Conservation (phyloP, 257 asterid genomes). For the Penstemon newberryi region DNA sequence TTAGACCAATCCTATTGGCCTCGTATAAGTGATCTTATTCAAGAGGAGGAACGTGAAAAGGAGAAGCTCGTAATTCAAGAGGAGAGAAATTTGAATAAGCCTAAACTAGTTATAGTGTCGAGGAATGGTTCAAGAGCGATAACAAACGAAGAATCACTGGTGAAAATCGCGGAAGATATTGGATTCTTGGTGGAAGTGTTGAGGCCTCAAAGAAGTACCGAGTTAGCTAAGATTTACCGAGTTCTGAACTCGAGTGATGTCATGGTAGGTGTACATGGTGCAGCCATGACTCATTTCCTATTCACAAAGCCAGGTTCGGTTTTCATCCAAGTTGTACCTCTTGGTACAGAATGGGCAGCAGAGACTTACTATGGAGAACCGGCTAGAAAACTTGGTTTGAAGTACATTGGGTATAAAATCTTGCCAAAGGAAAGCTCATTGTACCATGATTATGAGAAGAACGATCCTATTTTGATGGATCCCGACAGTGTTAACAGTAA, state of each 20-base stretch:
- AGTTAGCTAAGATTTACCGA: slow-evolving; percentile 61
- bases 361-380: slow-evolving; percentile 76
- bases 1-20: slow-evolving; percentile 72
- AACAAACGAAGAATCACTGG: slow-evolving; percentile 55
- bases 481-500: slow-evolving; percentile 52
- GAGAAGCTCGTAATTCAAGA: neutral
- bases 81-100: slow-evolving; percentile 28
- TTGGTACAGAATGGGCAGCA: slow-evolving; percentile 88
- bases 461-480: slow-evolving; percentile 63
- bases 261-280: slow-evolving; percentile 94
- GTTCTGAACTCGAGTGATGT: slow-evolving; percentile 79
- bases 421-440: slow-evolving; percentile 77
- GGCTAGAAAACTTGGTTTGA: slow-evolving; percentile 62
- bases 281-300: slow-evolving; percentile 91
- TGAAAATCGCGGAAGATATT: slow-evolving; percentile 47
- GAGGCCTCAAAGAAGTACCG: slow-evolving; percentile 62
- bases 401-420: slow-evolving; percentile 70
- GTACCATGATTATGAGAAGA: slow-evolving; percentile 51
- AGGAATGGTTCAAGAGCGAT: slow-evolving; percentile 75
- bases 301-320: slow-evolving; percentile 79
- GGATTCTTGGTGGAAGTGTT: slow-evolving; percentile 68
- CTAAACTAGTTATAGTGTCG: slow-evolving; percentile 67
- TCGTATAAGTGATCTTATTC: slow-evolving; percentile 53
- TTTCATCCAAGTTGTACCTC: slow-evolving; percentile 77
- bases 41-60: slow-evolving; percentile 52